Percentiles rank a stretch among this genome's conserved stretches.
Conservation (phyloP, 495 filamentous ascomycete species). For the Podospora pseudoanserina region DNA sequence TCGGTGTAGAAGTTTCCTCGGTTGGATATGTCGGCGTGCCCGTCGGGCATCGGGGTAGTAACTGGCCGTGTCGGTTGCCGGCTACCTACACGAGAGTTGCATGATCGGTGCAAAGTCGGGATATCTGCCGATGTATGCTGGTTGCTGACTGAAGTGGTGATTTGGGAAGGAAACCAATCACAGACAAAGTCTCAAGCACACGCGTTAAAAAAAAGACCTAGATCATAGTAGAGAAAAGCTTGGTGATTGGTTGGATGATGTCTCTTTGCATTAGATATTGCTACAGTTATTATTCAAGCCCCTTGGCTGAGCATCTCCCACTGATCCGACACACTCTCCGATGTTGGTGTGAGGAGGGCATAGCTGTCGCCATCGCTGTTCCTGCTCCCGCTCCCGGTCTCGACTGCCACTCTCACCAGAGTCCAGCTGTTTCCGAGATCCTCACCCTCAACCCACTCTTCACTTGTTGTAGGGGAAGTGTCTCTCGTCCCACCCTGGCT, state of each 20-base stretch:
- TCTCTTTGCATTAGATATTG: background rate
- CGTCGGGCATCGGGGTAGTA: background rate
- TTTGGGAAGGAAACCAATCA: no score
- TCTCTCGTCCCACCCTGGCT: background rate
- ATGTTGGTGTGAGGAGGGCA: background rate
- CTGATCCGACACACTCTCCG: background rate
- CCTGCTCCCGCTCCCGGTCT: background rate
- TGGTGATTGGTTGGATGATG: no score
- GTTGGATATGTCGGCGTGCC: background rate
- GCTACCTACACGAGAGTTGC: background rate
- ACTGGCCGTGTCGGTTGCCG: background rate
- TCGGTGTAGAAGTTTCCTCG: background rate
- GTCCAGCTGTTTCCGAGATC: background rate
- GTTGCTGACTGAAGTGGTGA: no score
- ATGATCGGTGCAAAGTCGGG: background rate
- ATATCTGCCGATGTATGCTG: background rate
- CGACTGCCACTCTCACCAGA: background rate
- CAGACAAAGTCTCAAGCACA: no score
- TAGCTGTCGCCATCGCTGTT: background rate
- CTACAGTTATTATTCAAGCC: background rate
- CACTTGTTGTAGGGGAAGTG: background rate
- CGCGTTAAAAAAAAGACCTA: no score
- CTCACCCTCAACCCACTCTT: background rate
- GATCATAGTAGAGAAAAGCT: no score
- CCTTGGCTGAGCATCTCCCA: background rate